A percentile compares a stretch with the other conserved stretches of the same genome.
phyloP scores from a whole-genome alignment of 2,329 filamentous ascomycete species.

The Colletotrichum sp. region DNA sequence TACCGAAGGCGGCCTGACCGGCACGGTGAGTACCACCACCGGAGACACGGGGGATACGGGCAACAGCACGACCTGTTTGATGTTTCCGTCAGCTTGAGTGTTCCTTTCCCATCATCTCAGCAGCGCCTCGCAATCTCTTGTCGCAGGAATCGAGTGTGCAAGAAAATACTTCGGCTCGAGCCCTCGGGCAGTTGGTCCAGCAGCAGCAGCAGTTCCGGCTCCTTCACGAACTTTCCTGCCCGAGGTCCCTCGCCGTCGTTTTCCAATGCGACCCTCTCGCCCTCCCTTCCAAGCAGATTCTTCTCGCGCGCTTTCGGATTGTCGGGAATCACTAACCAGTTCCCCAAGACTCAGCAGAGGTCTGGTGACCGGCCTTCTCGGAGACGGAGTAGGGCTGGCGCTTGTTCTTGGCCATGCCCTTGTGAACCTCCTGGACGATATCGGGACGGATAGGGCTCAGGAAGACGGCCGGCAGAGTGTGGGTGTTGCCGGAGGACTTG shows the following conservation, averaged over 20 bases:
- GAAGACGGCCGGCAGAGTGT: conserved; percentile 97
- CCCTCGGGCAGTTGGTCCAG: neutral
- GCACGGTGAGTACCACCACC: conserved; percentile 99
- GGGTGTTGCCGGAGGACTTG: conserved; percentile 84
- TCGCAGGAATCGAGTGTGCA: neutral
- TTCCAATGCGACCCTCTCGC: neutral
- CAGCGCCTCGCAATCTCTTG: neutral
- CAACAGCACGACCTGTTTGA: conserved; percentile 87
- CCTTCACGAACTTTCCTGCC: neutral
- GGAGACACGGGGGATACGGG: conserved; percentile 99
- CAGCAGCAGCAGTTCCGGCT: neutral
- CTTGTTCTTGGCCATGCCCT: conserved; percentile 99
- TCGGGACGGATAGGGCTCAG: conserved; percentile 95
- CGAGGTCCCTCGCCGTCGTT: conserved; percentile 2
- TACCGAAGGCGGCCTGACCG: conserved; percentile 99
- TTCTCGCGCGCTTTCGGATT: neutral
- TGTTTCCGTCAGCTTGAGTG: conserved; percentile 14
- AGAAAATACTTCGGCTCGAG: neutral
- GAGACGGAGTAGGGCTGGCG: conserved; percentile 98
- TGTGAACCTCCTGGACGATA: conserved; percentile 99
- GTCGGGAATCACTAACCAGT: conserved; percentile 73
- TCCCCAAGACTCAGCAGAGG: conserved; percentile 99
- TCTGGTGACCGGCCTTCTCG: conserved; percentile 99
- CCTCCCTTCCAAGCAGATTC: neutral
- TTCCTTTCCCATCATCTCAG: neutral